These are phyloP conservation scores for Magnolia sinica DNA, from an alignment of 164 flowering plant species.

Conservation along the genomic window DNA sequence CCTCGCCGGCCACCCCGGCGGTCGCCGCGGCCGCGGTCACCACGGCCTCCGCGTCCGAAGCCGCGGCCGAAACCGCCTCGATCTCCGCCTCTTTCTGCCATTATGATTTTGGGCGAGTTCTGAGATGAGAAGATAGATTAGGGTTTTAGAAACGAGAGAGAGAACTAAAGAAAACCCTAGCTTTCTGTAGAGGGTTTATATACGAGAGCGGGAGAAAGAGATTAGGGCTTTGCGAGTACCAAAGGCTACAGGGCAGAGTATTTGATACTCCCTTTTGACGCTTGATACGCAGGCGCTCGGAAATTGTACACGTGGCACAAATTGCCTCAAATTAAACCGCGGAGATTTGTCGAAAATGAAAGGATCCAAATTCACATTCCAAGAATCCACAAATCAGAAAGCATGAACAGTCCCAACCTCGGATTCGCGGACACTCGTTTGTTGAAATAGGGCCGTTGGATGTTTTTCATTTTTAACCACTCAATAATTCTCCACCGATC, in stretches of 20 bases:
- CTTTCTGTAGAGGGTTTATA: constrained; percentile 9
- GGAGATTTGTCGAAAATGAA: too few species aligned
- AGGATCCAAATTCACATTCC: too few species aligned
- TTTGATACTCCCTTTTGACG: too few species aligned
- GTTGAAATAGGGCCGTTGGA: too few species aligned
- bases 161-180: neutral
- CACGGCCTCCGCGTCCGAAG: constrained; percentile 44
- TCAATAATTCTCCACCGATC: too few species aligned
- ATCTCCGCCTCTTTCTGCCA: constrained; percentile 70
- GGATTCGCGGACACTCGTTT: too few species aligned
- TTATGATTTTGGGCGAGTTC: constrained; percentile 24
- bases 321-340: too few species aligned
- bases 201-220: neutral
- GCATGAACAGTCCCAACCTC: too few species aligned
- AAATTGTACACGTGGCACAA: too few species aligned
- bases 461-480: too few species aligned
- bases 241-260: neutral
- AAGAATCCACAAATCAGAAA: too few species aligned
- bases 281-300: too few species aligned
- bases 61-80: constrained; percentile 51
- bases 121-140: neutral
- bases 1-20: constrained; percentile 51
- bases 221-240: neutral
- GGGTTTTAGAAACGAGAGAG: neutral
- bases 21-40: constrained; percentile 44